A percentile compares a stretch with the other conserved stretches of the same genome.
Conservation (phyloP, 2,329 filamentous ascomycete genomes). For the Trichophyton rubrum region DNA sequence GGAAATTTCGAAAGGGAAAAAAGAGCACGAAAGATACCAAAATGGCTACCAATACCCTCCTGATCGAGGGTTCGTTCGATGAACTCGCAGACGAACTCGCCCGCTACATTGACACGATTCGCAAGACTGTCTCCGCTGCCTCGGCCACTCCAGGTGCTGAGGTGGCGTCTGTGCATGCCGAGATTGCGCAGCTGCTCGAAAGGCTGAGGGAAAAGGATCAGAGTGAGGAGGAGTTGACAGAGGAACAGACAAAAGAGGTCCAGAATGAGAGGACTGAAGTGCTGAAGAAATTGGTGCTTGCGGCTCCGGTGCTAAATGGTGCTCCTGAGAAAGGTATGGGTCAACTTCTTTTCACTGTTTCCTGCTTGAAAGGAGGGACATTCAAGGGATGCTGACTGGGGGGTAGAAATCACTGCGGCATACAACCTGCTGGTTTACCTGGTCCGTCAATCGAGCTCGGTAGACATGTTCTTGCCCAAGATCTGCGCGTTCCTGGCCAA, state of each 20-base stretch:
- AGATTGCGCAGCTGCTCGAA: constrained; percentile 57
- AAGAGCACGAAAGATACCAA: neutral
- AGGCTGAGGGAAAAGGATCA: constrained; percentile 42
- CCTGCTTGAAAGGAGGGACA: neutral
- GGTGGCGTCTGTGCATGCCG: constrained; percentile 43
- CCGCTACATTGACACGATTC: constrained; percentile 77
- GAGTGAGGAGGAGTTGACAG: constrained; percentile 40
- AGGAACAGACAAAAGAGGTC: constrained; percentile 17
- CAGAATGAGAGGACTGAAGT: constrained; percentile 62
- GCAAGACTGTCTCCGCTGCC: constrained; percentile 39
- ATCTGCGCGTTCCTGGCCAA: constrained; percentile 83
- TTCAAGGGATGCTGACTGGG: constrained; percentile 2
- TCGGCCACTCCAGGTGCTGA: constrained; percentile 21
- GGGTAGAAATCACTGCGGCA: constrained; percentile 72
- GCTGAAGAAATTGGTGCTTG: constrained; percentile 76
- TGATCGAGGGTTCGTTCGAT: constrained; percentile 83
- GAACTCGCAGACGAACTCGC: constrained; percentile 92
- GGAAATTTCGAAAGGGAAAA: neutral
- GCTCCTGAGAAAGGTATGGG: constrained; percentile 69
- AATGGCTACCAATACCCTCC: constrained; percentile 51
- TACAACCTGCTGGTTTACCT: constrained; percentile 97
- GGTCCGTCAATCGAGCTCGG: constrained; percentile 70
- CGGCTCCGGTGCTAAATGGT: constrained; percentile 62
- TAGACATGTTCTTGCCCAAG: constrained; percentile 71
- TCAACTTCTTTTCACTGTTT: neutral